Evolutionary conservation across 2,329 filamentous ascomycete species (phyloP).

Genomic region (Trichothecium roseum): DNA sequence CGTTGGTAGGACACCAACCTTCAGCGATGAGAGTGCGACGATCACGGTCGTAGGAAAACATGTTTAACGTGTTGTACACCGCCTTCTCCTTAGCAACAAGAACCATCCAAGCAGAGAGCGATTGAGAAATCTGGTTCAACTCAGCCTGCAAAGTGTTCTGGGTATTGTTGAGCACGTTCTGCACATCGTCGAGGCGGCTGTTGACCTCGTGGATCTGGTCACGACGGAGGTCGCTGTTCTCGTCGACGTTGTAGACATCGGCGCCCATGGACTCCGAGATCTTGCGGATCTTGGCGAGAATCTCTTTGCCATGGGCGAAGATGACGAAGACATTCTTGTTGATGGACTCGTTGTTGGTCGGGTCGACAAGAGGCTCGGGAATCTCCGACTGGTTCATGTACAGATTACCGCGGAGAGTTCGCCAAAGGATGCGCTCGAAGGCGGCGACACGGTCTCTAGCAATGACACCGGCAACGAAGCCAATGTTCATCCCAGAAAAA

Average conservation of each 20-base stretch:
- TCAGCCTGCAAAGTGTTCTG: conserved; percentile 90
- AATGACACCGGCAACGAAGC: conserved; percentile 95
- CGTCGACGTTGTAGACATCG: conserved; percentile 91
- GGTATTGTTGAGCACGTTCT: conserved; percentile 88
- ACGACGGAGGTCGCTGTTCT: conserved; percentile 88
- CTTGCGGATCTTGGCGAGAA: conserved; percentile 96
- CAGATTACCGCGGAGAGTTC: conserved; percentile 90
- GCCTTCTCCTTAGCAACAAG: conserved; percentile 98
- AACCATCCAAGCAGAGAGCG: conserved; percentile 92
- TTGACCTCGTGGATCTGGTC: conserved; percentile 98
- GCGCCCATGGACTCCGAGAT: conserved; percentile 96
- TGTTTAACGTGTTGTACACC: conserved; percentile 89
- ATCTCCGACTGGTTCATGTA: conserved; percentile 99
- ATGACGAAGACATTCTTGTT: conserved; percentile 99
- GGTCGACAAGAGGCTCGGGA: conserved; percentile 82
- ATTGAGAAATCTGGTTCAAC: conserved; percentile 85
- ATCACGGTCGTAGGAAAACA: conserved; percentile 92
- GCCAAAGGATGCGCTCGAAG: conserved; percentile 96
- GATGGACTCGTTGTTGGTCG: conserved; percentile 80
- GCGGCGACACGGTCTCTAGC: conserved; percentile 83
- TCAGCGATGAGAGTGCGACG: conserved; percentile 95
- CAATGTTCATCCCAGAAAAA: conserved; percentile 97
- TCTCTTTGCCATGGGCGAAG: conserved; percentile 96
- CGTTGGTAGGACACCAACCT: conserved; percentile 92
- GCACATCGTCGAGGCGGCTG: conserved; percentile 78